Base-by-base conservation (phyloP, 345 rosid genomes). In the Ricinus communis region DNA sequence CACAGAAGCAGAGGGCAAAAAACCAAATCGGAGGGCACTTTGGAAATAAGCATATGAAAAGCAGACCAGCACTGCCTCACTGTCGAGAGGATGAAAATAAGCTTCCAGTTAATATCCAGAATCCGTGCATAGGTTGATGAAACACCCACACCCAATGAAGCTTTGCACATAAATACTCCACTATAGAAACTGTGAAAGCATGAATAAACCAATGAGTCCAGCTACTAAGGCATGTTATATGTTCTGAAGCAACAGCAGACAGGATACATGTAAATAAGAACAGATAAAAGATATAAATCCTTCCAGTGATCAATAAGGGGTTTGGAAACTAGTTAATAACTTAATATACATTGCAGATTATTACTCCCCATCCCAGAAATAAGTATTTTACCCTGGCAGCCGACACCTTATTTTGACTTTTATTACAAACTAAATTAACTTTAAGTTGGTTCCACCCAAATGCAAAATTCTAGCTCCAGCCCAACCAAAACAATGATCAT, bases 141-240 rank as follows among this genome's bases (percentile, higher is more conserved):
- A 28, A 66, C 25, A 45, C 19, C 56, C 30, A 9, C 21, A 11
- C 36, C 68, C 22, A 38, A 36, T 41, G 49, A 24, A 46, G 61
- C 67, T 47, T 53, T 55, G 68, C 68, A 9, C 28, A 27, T 27
- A 62, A 30, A 22, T 27, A 22, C 40, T 55, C 55, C 46, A 22
- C 38, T 45, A 8, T 28, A 36, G 59, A 40, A 70, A 45, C 84
- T 50, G 68, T 27, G 4, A 51, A 60, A 33, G 22, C 4, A 25
- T 30, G 33, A 45, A 49, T 11, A 56, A 58, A 28, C 45, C 52
- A 69, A 30, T 14, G 8, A 57, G 11, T 15, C 24, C 65, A 69
- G 25, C 66, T 58, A 45, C 50, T 2, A 43, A 58, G n/a, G 55
- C 46, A 58, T 57, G 31, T 70, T 36, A 27, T 12, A 70, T 0